Base-by-base conservation (phyloP, 176 grass and related monocot species). In the Puya raimondii region DNA sequence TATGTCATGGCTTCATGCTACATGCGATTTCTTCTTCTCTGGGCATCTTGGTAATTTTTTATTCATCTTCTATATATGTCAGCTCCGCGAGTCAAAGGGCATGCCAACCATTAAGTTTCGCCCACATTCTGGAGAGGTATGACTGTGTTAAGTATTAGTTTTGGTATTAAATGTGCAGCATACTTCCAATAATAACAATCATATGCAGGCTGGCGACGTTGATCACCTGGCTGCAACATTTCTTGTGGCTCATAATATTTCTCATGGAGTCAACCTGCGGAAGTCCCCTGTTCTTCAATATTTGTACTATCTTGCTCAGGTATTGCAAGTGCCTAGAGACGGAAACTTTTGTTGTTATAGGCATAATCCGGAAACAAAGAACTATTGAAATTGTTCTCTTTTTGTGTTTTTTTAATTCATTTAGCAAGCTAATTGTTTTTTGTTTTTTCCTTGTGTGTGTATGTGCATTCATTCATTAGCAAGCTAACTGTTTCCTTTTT, bases 251-350 rank as follows among this genome's bases (percentile, higher is more conserved):
- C 83, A 87, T 51, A 92, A 91, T 69, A 96, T 96, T 83, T 85
- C 88, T 82, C 92, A 96, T 48, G 92, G 92, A 61, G 81, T 96
- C 69, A 96, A 96, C 52, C 72, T 96, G 56, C 88, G 80, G 73
- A 96, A 96, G 77, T 96, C 92, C 11, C 86, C 92, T 65, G 88
- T 96, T 51, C 92, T 96, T 70, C 88, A 96, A 72, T 85, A 96
- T 71, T 59, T 89, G 79, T 96, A 92, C 78, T 92, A 87, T 87
- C 88, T 96, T 80, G 73, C 88, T 85, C 92, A 96, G 88, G 92
- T 99, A 90, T 42, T 42, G 33, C 33, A 7, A 42, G 33, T 42
- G 33, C 33, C 33, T 42, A 72, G 70, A 66, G 21, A 51, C 63
- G 25, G 10, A 50, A 69, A 48, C 79, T 78, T 54, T 52, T n/a